phyloP scores from a whole-genome alignment of 2,329 filamentous ascomycete species.

The Diplocarpon rosae region DNA sequence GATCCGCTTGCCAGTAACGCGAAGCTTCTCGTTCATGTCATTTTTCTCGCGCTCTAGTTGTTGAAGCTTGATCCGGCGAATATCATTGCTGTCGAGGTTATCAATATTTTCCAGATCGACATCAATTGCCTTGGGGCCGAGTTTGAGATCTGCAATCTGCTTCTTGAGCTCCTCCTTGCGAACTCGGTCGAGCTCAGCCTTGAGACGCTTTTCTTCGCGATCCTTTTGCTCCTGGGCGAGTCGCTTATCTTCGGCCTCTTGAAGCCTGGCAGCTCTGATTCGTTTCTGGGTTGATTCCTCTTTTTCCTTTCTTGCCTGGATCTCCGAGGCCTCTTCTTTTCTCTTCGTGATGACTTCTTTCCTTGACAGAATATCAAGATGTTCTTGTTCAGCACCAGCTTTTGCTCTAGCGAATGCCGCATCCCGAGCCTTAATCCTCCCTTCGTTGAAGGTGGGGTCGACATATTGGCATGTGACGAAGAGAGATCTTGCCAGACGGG shows the following conservation, averaged over 20 bases:
- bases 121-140: constrained; percentile 62
- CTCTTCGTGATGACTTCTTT: constrained; percentile 92
- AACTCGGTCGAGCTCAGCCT: constrained; percentile 80
- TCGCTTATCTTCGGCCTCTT: constrained; percentile 81
- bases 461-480: constrained; percentile 95
- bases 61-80: constrained; percentile 88
- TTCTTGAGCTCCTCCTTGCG: constrained; percentile 90
- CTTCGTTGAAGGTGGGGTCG: constrained; percentile 77
- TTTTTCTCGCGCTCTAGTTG: constrained; percentile 98
- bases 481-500: constrained; percentile 79
- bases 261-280: constrained; percentile 74
- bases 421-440: constrained; percentile 66
- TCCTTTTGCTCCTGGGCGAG: constrained; percentile 87
- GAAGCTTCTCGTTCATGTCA: constrained; percentile 80
- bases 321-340: constrained; percentile 88
- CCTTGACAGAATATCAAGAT: constrained; percentile 71
- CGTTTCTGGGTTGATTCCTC: constrained; percentile 86
- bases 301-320: constrained; percentile 78
- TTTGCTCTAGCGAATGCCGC: constrained; percentile 71
- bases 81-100: constrained; percentile 76
- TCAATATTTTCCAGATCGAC: constrained; percentile 72
- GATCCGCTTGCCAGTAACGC: constrained; percentile 87
- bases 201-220: constrained; percentile 74
- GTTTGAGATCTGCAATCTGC: constrained; percentile 83
- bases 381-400: constrained; percentile 85